Conservation (phyloP, 768 basidiomycete genomes). For the Boletus rubescentipes region DNA sequence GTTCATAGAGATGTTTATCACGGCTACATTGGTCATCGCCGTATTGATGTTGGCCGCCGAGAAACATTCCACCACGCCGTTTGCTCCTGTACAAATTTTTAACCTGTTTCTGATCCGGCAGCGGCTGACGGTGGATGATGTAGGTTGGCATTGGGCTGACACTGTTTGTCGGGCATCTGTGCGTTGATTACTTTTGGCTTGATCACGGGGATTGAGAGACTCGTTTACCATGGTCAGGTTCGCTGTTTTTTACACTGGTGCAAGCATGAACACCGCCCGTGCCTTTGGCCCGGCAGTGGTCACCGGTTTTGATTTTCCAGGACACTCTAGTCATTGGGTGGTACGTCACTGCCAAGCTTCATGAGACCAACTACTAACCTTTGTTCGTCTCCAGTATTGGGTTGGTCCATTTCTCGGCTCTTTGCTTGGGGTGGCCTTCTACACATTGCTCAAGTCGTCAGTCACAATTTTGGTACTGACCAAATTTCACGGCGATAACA, state of each 20-base stretch:
- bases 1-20: conserved; percentile 74
- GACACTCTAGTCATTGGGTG: conserved; percentile 55
- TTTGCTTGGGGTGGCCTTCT: conserved; percentile 57
- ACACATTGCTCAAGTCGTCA: conserved; percentile 53
- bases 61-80: conserved; percentile 63
- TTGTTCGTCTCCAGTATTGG: conserved; percentile 52
- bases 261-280: conserved; percentile 67
- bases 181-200: conserved; percentile 16
- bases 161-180: conserved; percentile 63
- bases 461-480: conserved; percentile 12
- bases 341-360: conserved; percentile 36
- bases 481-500: conserved; percentile 1
- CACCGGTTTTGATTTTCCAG: conserved; percentile 46
- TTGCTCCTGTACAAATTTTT: conserved; percentile 53
- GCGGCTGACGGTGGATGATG: neutral
- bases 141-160: conserved; percentile 67
- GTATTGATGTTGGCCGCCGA: conserved; percentile 76
- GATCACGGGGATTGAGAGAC: neutral
- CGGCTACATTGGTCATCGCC: conserved; percentile 54
- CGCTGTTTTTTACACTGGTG: conserved; percentile 62
- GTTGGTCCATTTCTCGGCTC: conserved; percentile 68
- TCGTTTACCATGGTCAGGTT: conserved; percentile 38
- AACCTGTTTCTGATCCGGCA: neutral
- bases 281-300: conserved; percentile 70
- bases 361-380: neutral